Percentiles rank a stretch among this genome's conserved stretches.
phyloP scores from a whole-genome alignment of 768 basidiomycete genomes.

The Lentinus brumalis region DNA sequence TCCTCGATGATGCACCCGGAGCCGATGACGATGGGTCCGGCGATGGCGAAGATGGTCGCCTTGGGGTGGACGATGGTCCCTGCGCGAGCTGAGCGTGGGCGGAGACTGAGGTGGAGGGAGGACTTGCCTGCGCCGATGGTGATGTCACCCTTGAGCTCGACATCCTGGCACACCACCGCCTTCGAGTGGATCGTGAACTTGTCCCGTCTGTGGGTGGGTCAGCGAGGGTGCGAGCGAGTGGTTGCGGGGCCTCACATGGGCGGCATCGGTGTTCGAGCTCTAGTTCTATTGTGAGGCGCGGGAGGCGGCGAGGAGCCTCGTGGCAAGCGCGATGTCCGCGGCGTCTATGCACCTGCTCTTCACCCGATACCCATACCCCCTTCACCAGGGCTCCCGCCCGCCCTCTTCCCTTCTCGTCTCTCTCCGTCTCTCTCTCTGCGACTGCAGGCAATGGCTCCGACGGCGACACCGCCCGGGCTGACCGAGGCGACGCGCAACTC shows the following conservation, averaged over 20 bases:
- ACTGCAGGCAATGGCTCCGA: slow-evolving; percentile 11
- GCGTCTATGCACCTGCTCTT: background rate
- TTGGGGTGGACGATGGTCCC: slow-evolving; percentile 92
- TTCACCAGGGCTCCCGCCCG: background rate
- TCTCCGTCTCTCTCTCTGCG: slow-evolving; percentile 4
- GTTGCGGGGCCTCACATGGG: slow-evolving; percentile 19
- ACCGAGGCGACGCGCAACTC: slow-evolving; percentile 70
- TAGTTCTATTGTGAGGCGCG: background rate
- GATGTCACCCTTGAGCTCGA: slow-evolving; percentile 91
- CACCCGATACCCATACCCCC: slow-evolving; percentile 7
- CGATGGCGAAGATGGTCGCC: slow-evolving; percentile 89
- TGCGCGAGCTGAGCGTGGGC: slow-evolving; percentile 26
- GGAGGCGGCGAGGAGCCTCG: slow-evolving; percentile 8
- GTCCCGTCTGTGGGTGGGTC: slow-evolving; percentile 59
- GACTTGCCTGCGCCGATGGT: slow-evolving; percentile 80
- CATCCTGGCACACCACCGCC: slow-evolving; percentile 90
- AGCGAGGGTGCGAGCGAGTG: background rate
- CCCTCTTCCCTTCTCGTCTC: background rate
- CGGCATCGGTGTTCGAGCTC: slow-evolving; percentile 16
- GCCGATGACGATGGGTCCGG: slow-evolving; percentile 90
- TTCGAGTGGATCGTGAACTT: slow-evolving; percentile 90
- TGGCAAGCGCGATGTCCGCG: background rate
- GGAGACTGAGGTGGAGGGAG: background rate
- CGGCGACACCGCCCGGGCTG: slow-evolving; percentile 47
- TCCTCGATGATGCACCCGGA: slow-evolving; percentile 91